A percentile compares a stretch with the other conserved stretches of the same genome.
Evolutionary conservation across 2,329 filamentous ascomycete genomes (phyloP).

Genomic region (Alternaria sp.): DNA sequence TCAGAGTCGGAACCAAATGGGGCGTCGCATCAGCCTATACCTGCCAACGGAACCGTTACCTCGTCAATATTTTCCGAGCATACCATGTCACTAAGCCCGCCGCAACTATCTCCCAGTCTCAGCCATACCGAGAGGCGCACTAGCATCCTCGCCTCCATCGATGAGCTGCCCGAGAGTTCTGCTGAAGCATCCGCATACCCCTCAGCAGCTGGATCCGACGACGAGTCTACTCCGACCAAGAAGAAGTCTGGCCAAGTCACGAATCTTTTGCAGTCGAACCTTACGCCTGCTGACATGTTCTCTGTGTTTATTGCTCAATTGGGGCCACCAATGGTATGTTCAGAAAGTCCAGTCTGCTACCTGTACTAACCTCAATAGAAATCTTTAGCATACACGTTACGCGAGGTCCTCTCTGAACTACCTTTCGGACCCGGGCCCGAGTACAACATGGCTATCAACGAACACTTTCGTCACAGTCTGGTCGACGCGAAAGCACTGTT

Average conservation of each 20-base stretch:
- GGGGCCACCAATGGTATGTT: conserved; percentile 80
- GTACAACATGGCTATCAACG: conserved; percentile 76
- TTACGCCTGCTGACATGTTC: conserved; percentile 83
- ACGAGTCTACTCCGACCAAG: conserved; percentile 30
- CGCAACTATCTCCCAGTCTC: conserved; percentile 40
- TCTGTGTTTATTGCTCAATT: conserved; percentile 86
- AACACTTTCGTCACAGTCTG: conserved; percentile 81
- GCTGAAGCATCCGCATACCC: conserved; percentile 36
- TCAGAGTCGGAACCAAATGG: conserved; percentile 40
- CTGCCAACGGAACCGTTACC: conserved; percentile 29
- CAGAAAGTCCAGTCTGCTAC: background rate
- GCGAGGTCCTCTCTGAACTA: conserved; percentile 85
- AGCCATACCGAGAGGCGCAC: conserved; percentile 43
- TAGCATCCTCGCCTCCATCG: conserved; percentile 54
- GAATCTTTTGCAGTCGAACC: conserved; percentile 37
- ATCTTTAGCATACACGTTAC: conserved; percentile 89
- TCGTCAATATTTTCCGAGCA: conserved; percentile 38
- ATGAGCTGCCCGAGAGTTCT: conserved; percentile 51
- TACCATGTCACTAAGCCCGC: conserved; percentile 33
- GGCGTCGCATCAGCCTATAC: conserved; percentile 21
- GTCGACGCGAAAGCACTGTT: conserved; percentile 83
- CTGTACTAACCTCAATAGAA: conserved; percentile 61
- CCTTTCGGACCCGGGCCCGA: conserved; percentile 77
- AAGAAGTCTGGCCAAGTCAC: conserved; percentile 31
- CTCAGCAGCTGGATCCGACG: conserved; percentile 42